These are phyloP conservation scores for Ceratobasidium sp. DNA, from an alignment of 1,284 basidiomycete species.

Conservation along the genomic window DNA sequence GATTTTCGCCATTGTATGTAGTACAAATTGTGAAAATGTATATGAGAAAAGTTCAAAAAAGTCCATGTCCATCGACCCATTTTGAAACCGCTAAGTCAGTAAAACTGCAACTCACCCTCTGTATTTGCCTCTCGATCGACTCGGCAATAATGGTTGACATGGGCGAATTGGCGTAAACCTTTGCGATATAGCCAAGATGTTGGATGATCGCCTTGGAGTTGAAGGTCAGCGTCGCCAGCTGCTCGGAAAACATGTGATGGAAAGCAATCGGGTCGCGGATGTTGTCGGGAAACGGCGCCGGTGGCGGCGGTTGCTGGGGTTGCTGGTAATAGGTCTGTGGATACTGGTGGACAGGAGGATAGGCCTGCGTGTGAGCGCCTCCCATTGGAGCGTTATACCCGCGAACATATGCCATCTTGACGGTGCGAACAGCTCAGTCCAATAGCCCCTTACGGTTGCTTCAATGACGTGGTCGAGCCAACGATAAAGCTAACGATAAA, in stretches of 20 bases:
- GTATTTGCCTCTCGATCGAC: constrained; percentile 87
- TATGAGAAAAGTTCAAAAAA: constrained; percentile 7
- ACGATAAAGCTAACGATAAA: constrained; percentile 29
- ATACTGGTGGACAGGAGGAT: constrained; percentile 26
- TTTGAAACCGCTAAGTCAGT: constrained; percentile 12
- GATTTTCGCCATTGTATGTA: constrained; percentile 32
- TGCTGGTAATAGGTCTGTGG: constrained; percentile 31
- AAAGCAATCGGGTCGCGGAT: constrained; percentile 70
- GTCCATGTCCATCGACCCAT: constrained; percentile 12
- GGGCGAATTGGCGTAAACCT: constrained; percentile 71
- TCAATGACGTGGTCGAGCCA: constrained; percentile 37
- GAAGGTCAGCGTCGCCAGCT: constrained; percentile 85
- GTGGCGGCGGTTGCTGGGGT: constrained; percentile 22
- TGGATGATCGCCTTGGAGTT: constrained; percentile 98
- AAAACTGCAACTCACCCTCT: constrained; percentile 70
- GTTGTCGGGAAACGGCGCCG: constrained; percentile 22
- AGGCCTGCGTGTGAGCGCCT: constrained; percentile 15
- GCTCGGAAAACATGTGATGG: constrained; percentile 61
- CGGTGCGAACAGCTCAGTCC: neutral
- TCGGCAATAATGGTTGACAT: constrained; percentile 85
- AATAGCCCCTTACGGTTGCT: constrained; percentile 30
- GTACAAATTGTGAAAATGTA: constrained; percentile 26
- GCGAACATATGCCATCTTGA: constrained; percentile 31
- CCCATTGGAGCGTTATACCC: constrained; percentile 15
- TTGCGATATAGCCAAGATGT: constrained; percentile 88